Conservation (phyloP, 176 grass and related monocot species). For the Panicum miliaceum region DNA sequence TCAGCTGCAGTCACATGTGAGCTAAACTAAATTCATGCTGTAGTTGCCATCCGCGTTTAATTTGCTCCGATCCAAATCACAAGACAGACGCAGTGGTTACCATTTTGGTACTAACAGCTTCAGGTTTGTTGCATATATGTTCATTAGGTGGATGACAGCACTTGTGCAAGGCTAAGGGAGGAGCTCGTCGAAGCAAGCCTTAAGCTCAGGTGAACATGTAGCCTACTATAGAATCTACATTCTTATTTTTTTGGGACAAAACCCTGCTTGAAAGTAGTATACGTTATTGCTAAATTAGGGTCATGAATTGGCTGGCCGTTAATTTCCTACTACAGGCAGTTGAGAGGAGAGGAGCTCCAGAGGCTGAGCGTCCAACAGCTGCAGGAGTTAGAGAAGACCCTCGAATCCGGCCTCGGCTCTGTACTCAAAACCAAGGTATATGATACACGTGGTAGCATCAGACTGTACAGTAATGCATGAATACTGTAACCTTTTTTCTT, state of each 20-base stretch:
- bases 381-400: slow-evolving; percentile 65
- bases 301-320: background rate
- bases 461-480: background rate
- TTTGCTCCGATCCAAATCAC: background rate
- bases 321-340: slow-evolving; percentile 54
- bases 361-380: slow-evolving; percentile 68
- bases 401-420: slow-evolving; percentile 51
- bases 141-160: slow-evolving; percentile 50
- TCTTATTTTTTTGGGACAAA: background rate
- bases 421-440: slow-evolving; percentile 73
- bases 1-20: slow-evolving; percentile 58
- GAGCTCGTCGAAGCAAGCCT: slow-evolving; percentile 63
- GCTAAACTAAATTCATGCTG: background rate
- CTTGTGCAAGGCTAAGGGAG: slow-evolving; percentile 47
- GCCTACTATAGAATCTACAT: background rate
- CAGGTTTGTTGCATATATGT: background rate
- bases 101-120: slow-evolving; percentile 2
- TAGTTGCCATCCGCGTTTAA: background rate
- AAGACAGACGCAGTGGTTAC: background rate
- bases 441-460: background rate
- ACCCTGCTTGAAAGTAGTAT: background rate
- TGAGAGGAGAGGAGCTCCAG: slow-evolving; percentile 83
- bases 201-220: slow-evolving; percentile 52
- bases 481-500: background rate
- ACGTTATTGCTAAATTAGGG: background rate